Conservation (phyloP, 2,329 filamentous ascomycete species). For the Pseudofabraea citricarpa region DNA sequence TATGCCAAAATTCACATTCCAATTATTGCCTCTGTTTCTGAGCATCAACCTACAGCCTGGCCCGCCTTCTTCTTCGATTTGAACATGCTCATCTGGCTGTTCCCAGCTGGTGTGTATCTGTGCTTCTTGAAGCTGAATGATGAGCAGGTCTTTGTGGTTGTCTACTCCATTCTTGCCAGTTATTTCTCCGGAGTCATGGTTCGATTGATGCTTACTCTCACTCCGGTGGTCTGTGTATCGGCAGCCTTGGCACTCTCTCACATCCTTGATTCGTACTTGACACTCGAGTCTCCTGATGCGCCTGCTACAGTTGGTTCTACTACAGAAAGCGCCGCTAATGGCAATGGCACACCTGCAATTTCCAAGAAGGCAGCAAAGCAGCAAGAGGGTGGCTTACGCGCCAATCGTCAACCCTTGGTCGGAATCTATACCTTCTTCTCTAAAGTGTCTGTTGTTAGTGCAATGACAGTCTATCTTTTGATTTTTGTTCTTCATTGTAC, state of each 20-base stretch:
- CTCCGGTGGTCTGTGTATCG: constrained; percentile 91
- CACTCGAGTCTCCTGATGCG: constrained; percentile 55
- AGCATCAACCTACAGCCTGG: constrained; percentile 98
- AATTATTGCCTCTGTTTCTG: constrained; percentile 98
- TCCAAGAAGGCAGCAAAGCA: constrained; percentile 50
- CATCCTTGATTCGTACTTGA: constrained; percentile 82
- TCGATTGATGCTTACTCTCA: constrained; percentile 94
- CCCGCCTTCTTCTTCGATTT: constrained; percentile 99
- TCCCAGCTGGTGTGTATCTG: constrained; percentile 96
- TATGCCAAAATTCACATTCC: constrained; percentile 99
- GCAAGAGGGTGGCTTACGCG: constrained; percentile 55
- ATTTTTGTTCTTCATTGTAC: constrained; percentile 97
- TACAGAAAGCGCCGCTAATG: constrained; percentile 30
- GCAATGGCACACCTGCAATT: constrained; percentile 34
- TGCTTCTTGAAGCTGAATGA: constrained; percentile 93
- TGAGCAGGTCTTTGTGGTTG: constrained; percentile 96
- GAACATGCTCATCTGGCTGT: constrained; percentile 97
- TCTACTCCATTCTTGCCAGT: constrained; percentile 92
- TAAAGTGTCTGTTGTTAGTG: constrained; percentile 70
- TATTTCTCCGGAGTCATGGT: constrained; percentile 99
- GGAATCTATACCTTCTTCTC: constrained; percentile 80
- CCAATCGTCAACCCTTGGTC: constrained; percentile 67
- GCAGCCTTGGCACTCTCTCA: constrained; percentile 84
- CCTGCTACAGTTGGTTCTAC: constrained; percentile 37
- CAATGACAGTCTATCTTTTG: constrained; percentile 74